Evolutionary conservation across 164 flowering plant genomes (phyloP).

Genomic region (Vitis amurensis): DNA sequence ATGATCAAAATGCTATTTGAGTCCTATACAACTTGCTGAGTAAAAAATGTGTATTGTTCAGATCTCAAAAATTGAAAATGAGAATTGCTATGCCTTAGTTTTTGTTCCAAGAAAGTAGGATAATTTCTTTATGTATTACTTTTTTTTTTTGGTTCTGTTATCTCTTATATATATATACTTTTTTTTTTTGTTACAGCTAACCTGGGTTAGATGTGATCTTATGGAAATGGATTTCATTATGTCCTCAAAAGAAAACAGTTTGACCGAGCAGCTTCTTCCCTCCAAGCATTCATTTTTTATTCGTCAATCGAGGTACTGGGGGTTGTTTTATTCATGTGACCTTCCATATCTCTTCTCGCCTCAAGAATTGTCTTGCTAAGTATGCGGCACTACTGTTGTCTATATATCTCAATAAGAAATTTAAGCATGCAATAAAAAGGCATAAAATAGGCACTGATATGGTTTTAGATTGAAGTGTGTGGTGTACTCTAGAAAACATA

Average conservation of each 20-base stretch:
- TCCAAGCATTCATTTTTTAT: slow-evolving; percentile 36
- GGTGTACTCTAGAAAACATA: neutral
- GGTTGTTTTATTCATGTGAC: neutral
- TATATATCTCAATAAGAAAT: too few species aligned
- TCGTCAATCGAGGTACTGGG: slow-evolving; percentile 64
- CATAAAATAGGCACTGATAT: too few species aligned
- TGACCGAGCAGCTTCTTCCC: slow-evolving; percentile 39
- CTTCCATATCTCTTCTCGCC: neutral
- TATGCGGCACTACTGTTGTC: neutral
- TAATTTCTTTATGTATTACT: neutral
- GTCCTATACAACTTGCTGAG: neutral
- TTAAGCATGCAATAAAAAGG: too few species aligned
- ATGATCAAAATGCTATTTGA: neutral
- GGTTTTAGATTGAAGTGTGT: neutral
- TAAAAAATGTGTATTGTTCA: too few species aligned
- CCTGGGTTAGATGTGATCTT: slow-evolving; percentile 29
- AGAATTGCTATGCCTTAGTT: neutral
- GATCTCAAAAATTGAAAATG: too few species aligned
- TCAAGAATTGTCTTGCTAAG: slow-evolving; percentile 3
- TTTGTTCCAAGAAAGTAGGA: neutral
- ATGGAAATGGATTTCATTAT: slow-evolving; percentile 27
- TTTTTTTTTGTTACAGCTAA: slow-evolving; percentile 17
- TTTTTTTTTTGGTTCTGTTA: neutral
- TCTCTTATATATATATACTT: neutral
- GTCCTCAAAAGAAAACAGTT: slow-evolving; percentile 14